These are phyloP conservation scores for Tilletia walkeri DNA, from an alignment of 1,284 basidiomycete genomes.

Conservation along the genomic window DNA sequence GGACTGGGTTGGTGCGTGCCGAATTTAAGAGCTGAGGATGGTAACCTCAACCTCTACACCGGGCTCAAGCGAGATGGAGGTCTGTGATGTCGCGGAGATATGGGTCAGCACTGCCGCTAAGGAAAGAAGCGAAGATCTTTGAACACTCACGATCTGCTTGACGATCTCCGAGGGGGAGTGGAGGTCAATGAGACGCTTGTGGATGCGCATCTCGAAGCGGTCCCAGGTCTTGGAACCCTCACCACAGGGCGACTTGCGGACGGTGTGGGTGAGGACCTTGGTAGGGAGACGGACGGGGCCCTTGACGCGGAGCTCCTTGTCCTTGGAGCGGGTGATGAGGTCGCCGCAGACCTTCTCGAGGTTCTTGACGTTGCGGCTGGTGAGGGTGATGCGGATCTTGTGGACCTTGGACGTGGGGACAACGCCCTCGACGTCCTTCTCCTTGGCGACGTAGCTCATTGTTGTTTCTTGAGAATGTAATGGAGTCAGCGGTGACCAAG, in stretches of 20 bases:
- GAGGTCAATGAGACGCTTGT: slow-evolving; percentile 99
- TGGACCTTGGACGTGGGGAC: slow-evolving; percentile 87
- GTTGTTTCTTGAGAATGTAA: slow-evolving; percentile 58
- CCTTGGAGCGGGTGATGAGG: slow-evolving; percentile 97
- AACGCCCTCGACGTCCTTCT: slow-evolving; percentile 74
- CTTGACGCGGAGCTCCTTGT: slow-evolving; percentile 99
- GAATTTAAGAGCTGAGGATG: slow-evolving; percentile 66
- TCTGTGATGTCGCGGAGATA: slow-evolving; percentile 62
- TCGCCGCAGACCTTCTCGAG: slow-evolving; percentile 98
- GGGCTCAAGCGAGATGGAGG: slow-evolving; percentile 95
- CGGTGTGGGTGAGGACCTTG: slow-evolving; percentile 97
- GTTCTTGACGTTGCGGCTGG: slow-evolving; percentile 95
- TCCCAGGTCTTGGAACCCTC: slow-evolving; percentile 99
- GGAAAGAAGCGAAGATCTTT: no score
- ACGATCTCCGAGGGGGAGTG: slow-evolving; percentile 98
- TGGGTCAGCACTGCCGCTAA: no score
- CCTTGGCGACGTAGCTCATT: slow-evolving; percentile 99
- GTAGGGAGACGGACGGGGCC: slow-evolving; percentile 98
- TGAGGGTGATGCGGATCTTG: slow-evolving; percentile 99
- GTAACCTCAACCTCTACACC: slow-evolving; percentile 99
- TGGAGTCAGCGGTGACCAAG: slow-evolving; percentile 62
- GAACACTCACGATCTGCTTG: slow-evolving; percentile 90
- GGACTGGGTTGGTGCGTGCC: no score
- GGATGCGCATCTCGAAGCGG: slow-evolving; percentile 97
- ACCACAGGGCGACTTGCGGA: slow-evolving; percentile 75